Conservation (phyloP, 805 yeast genomes). For the Wickerhamomyces alni region DNA sequence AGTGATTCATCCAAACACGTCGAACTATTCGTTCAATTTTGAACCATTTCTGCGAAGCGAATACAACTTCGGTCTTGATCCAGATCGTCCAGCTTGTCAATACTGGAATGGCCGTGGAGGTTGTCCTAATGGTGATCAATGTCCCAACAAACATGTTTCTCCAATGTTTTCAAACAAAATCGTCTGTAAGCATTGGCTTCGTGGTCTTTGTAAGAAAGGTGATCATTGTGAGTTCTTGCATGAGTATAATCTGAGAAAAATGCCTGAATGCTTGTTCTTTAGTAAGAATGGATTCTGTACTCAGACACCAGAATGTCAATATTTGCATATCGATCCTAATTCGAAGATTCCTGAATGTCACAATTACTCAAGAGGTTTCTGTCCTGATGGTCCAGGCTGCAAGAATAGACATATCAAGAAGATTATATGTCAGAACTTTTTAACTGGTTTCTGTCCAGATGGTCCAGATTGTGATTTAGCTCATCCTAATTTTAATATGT, state of each 20-base stretch:
- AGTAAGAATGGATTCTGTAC: constrained; percentile 79
- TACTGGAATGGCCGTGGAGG: constrained; percentile 58
- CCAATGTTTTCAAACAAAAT: constrained; percentile 65
- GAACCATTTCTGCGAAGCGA: constrained; percentile 81
- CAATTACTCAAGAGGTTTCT: constrained; percentile 81
- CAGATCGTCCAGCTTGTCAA: constrained; percentile 85
- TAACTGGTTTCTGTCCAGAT: constrained; percentile 90
- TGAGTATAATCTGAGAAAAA: constrained; percentile 86
- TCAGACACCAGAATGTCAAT: constrained; percentile 90
- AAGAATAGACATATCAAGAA: constrained; percentile 73
- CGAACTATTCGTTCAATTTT: constrained; percentile 50
- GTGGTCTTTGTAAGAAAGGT: constrained; percentile 95
- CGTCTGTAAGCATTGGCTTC: constrained; percentile 97
- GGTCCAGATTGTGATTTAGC: constrained; percentile 65
- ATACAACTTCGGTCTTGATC: constrained; percentile 76
- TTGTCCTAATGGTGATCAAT: constrained; percentile 82
- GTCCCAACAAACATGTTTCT: constrained; percentile 82
- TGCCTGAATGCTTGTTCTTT: constrained; percentile 94
- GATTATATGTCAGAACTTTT: constrained; percentile 67
- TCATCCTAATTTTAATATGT: constrained; percentile 74
- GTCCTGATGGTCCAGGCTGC: constrained; percentile 88
- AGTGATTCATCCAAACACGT: constrained; percentile 33
- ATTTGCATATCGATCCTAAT: constrained; percentile 85
- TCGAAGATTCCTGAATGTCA: constrained; percentile 84
- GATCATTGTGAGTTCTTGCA: constrained; percentile 95